Evolutionary conservation across 2,329 filamentous ascomycete genomes (phyloP).

Genomic region (Pyrenophora graminea): DNA sequence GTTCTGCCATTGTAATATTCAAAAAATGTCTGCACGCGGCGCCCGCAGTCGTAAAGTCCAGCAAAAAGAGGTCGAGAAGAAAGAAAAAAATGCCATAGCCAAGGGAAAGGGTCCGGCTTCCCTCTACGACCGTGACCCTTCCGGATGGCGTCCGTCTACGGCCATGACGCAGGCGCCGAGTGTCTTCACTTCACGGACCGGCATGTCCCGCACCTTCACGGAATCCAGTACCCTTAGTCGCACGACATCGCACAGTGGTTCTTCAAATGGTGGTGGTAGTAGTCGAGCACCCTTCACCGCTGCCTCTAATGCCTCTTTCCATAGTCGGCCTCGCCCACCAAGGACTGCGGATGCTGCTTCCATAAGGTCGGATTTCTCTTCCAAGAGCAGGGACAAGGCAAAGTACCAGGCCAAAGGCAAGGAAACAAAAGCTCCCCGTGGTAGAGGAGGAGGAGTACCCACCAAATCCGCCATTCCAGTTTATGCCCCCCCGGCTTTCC

Average conservation of each 20-base stretch:
- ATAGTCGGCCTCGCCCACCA: conserved; percentile 17
- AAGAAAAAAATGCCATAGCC: conserved; percentile 43
- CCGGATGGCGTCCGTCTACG: too few relatives aligned
- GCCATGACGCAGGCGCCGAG: conserved; percentile 34
- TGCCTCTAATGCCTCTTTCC: conserved; percentile 28
- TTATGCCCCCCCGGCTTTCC: conserved; percentile 24
- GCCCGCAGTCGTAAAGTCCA: conserved; percentile 48
- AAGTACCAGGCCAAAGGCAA: conserved; percentile 45
- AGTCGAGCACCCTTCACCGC: conserved; percentile 16
- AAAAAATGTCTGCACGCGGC: conserved; percentile 47
- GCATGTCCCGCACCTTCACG: conserved; percentile 34
- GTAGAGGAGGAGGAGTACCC: conserved; percentile 47
- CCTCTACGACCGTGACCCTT: conserved; percentile 9
- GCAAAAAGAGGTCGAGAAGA: conserved; percentile 47
- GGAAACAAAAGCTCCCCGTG: conserved; percentile 44
- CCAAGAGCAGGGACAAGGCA: conserved; percentile 37
- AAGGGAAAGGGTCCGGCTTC: conserved; percentile 36
- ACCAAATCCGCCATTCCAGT: conserved; percentile 30
- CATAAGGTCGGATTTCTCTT: conserved; percentile 33
- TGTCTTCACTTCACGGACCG: conserved; percentile 21
- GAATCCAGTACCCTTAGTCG: conserved; percentile 36
- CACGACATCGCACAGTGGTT: conserved; percentile 37
- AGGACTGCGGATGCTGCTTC: conserved; percentile 30
- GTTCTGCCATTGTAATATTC: not conserved
- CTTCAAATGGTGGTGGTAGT: conserved; percentile 26